Base-by-base conservation (phyloP, 306 rosid genomes). In the Inga oerstediana region DNA sequence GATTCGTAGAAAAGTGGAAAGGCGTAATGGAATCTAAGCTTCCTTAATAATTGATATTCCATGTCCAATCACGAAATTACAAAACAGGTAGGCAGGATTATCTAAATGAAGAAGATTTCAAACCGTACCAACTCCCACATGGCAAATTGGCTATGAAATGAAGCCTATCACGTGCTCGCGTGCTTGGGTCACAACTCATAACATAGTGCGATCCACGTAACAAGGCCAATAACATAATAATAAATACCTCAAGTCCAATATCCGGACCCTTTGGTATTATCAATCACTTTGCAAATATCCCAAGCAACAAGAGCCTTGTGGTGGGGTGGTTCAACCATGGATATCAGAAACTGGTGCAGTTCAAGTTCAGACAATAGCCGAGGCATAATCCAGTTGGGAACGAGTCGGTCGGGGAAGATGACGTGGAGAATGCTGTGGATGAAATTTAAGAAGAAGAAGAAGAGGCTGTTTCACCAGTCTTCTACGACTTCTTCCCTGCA, bases 361-460 rank as follows among this genome's bases (percentile, higher is more conserved):
- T 66, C 87, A 65, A 52, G 59, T 17, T 54, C 61, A 54, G 61
- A 52, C 0, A 72, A 78, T 76, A 70, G 83, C 72, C 82, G 66
- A 69, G 71, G 13, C 43, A 90, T 14, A 49, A 14, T 89, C 79
- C 82, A 76, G 24, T 54, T 84, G 43, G 91, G 92, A 15, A 80
- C 45, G 16, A 74, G 10, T 37, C 56, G 32, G 19, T 79, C 84
- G 19, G 80, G 77, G 44, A 84, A 79, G 75, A 12, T 80, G 84
- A 84, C 65, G 79, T 80, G 87, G 84, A 84, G 77, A 59, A 22
- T 84, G 74, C 17, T 84, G 81, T 84, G 84, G 84, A 80, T 80
- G 81, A 84, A 69, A 79, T 30, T 84, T 19, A 88, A 84, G 86
- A 89, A 79, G 76, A 85, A 87, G 73, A 85, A 85, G 87, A 87